Conservation (phyloP, 495 filamentous ascomycete species). For the Rostrohypoxylon terebratum region DNA sequence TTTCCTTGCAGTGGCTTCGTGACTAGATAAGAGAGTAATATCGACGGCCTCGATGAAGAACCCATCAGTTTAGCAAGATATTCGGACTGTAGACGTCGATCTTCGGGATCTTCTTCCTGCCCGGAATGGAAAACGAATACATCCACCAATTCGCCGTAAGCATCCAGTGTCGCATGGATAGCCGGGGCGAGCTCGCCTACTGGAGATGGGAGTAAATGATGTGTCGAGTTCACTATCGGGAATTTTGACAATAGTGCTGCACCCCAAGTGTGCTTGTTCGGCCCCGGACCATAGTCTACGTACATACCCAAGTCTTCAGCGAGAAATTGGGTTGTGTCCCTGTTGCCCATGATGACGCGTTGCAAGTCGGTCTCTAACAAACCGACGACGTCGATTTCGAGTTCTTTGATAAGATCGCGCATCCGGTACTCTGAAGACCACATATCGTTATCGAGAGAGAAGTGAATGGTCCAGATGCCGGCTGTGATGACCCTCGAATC, state of each 20-base stretch:
- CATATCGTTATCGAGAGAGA: slow-evolving; percentile 98
- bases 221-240: slow-evolving; percentile 96
- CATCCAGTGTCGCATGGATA: slow-evolving; percentile 93
- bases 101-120: slow-evolving; percentile 96
- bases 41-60: slow-evolving; percentile 78
- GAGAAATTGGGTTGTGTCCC: slow-evolving; percentile 94
- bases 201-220: slow-evolving; percentile 92
- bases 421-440: slow-evolving; percentile 96
- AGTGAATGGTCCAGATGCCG: slow-evolving; percentile 99
- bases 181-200: slow-evolving; percentile 96
- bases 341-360: slow-evolving; percentile 99
- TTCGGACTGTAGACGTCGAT: slow-evolving; percentile 86
- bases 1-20: slow-evolving; percentile 91
- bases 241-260: slow-evolving; percentile 94
- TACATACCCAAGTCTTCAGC: slow-evolving; percentile 99
- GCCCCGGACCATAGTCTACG: slow-evolving; percentile 95
- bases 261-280: slow-evolving; percentile 99
- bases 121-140: slow-evolving; percentile 99
- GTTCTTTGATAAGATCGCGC: slow-evolving; percentile 89
- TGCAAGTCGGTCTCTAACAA: slow-evolving; percentile 94
- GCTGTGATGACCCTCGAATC: slow-evolving; percentile 88
- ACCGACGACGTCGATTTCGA: slow-evolving; percentile 95
- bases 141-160: slow-evolving; percentile 90
- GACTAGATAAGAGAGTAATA: slow-evolving; percentile 92
- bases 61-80: slow-evolving; percentile 93